These are phyloP conservation scores for Aspergillus sp. DNA, from an alignment of 2,329 filamentous ascomycete species.

Conservation along the genomic window DNA sequence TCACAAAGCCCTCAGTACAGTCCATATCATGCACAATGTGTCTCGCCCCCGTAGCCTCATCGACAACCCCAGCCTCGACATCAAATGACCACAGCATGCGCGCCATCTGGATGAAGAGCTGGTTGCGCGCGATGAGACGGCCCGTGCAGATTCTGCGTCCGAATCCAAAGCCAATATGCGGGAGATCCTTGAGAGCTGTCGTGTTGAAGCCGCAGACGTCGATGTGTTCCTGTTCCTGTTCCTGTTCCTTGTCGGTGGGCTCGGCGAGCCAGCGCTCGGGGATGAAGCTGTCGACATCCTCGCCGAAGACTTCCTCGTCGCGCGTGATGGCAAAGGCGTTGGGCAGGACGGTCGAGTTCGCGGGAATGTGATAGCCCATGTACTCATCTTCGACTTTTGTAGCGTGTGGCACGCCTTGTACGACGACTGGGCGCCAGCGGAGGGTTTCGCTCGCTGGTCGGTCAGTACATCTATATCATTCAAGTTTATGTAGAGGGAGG, in stretches of 20 bases:
- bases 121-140: neutral
- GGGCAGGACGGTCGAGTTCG: neutral
- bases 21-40: neutral
- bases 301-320: neutral
- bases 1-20: slow-evolving; percentile 1
- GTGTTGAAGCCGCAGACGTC: neutral
- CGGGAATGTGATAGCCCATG: slow-evolving; percentile 1
- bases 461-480: neutral
- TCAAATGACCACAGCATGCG: slow-evolving; percentile 2
- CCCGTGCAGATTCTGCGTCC: slow-evolving; percentile 1
- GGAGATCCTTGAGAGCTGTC: neutral
- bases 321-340: neutral
- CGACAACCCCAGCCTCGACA: neutral
- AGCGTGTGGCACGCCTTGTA: neutral
- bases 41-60: neutral
- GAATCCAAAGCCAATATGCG: neutral
- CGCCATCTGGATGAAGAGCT: slow-evolving; percentile 6
- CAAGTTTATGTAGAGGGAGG: no score
- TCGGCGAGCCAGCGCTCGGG: neutral
- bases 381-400: neutral
- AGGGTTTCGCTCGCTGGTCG: slow-evolving; percentile 1
- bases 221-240: no score
- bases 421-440: slow-evolving; percentile 1
- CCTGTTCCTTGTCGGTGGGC: neutral
- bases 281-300: neutral